phyloP scores from a whole-genome alignment of 148 eudicot genomes.

The Rhododendron ovatum region DNA sequence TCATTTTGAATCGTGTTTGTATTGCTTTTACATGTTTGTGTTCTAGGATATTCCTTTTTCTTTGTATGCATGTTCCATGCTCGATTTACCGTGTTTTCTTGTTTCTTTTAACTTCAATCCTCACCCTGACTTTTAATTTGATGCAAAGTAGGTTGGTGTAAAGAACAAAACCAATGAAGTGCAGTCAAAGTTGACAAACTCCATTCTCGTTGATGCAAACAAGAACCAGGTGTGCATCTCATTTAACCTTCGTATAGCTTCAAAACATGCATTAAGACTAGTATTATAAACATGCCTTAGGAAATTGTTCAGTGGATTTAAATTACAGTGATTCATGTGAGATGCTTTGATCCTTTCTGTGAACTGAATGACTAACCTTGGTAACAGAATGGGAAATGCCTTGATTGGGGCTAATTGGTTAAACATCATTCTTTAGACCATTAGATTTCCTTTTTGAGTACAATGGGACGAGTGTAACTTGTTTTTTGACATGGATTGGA shows the following conservation, averaged over 20 bases:
- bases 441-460: not conserved
- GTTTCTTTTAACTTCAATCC: not conserved
- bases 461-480: not conserved
- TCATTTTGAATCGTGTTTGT: not conserved
- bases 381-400: not conserved
- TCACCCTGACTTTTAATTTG: conserved; percentile 16
- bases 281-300: not conserved
- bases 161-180: conserved; percentile 76
- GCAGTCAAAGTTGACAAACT: conserved; percentile 74
- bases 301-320: not conserved
- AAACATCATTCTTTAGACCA: not conserved
- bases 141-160: conserved; percentile 71
- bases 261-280: not conserved
- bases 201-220: conserved; percentile 67
- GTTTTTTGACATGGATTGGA: not conserved
- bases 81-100: not conserved
- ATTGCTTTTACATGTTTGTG: not conserved
- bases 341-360: not conserved
- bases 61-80: not conserved
- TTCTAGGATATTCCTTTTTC: conserved; percentile 1
- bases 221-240: conserved; percentile 67
- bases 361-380: not conserved
- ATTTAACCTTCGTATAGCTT: not conserved
- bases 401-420: not conserved
- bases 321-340: not conserved